A percentile compares a stretch with the other conserved stretches of the same genome.
Conservation (phyloP, 352 stramenopile species). For the Globisporangium middletonii region DNA sequence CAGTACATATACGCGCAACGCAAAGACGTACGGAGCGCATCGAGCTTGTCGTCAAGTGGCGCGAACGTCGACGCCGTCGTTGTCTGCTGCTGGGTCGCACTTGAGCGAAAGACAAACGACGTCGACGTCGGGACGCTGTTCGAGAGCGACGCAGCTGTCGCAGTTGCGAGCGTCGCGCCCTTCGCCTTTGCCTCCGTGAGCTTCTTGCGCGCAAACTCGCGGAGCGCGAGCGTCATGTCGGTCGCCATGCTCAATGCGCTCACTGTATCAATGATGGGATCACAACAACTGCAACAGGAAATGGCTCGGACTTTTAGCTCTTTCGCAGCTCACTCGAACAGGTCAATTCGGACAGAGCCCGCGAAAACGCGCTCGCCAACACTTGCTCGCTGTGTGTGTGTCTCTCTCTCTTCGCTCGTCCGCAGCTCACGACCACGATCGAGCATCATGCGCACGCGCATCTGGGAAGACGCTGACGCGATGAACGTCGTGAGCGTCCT, state of each 20-base stretch:
- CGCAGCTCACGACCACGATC: not conserved
- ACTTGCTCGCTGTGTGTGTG: not conserved
- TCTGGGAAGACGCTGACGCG: slow-evolving; percentile 70
- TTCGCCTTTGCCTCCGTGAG: slow-evolving; percentile 60
- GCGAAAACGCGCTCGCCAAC: not conserved
- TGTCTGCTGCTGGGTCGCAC: slow-evolving; percentile 6
- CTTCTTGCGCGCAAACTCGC: slow-evolving; percentile 74
- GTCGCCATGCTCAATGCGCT: slow-evolving; percentile 33
- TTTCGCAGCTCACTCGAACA: not conserved
- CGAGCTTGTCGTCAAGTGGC: slow-evolving; percentile 33
- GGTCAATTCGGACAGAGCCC: not conserved
- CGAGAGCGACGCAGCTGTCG: slow-evolving; percentile 42
- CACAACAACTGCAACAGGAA: too few relatives aligned
- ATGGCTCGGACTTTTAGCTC: too few relatives aligned
- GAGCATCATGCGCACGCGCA: slow-evolving; percentile 48
- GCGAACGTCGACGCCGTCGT: slow-evolving; percentile 9
- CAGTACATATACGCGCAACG: not conserved
- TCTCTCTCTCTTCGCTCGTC: not conserved
- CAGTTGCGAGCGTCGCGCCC: slow-evolving; percentile 49
- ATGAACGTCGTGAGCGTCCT: slow-evolving; percentile 82
- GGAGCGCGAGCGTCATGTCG: slow-evolving; percentile 58
- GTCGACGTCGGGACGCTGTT: slow-evolving; percentile 37
- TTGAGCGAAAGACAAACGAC: slow-evolving; percentile 29
- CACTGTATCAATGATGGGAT: too few relatives aligned
- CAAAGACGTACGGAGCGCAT: slow-evolving; percentile 19